A percentile compares a stretch with the other conserved stretches of the same genome.
Conservation (phyloP, 192 early-diverging fungal genomes). For the Mortierella claussenii region DNA sequence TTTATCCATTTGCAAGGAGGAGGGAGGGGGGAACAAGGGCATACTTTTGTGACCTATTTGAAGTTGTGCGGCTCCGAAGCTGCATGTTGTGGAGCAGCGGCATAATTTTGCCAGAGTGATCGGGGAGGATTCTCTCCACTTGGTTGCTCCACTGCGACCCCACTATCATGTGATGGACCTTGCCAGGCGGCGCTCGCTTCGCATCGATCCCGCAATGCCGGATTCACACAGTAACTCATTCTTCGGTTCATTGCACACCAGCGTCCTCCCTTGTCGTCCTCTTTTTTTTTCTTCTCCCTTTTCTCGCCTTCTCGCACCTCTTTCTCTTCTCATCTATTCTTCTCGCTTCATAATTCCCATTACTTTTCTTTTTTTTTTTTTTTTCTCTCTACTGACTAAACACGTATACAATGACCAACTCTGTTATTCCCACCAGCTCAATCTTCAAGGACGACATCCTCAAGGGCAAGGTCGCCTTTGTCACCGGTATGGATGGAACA, state of each 20-base stretch:
- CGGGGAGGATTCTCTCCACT: background rate
- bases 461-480: conserved; percentile 71
- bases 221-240: no score
- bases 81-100: no score
- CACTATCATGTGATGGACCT: conserved; percentile 1
- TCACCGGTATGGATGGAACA: conserved; percentile 54
- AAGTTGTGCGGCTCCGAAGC: no score
- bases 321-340: conserved; percentile 37
- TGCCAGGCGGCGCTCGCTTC: no score
- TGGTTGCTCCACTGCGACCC: background rate
- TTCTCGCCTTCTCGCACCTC: background rate
- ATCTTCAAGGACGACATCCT: conserved; percentile 60
- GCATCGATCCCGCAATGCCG: no score
- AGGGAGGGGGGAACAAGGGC: no score
- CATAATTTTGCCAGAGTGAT: conserved; percentile 15
- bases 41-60: no score
- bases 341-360: conserved; percentile 6
- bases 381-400: background rate
- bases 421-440: conserved; percentile 33
- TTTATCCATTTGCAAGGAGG: no score
- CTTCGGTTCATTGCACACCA: no score
- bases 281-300: background rate
- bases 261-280: no score
- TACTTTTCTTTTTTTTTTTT: background rate
- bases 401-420: conserved; percentile 24